phyloP scores from a whole-genome alignment of 2,329 filamentous ascomycete genomes.

The Lachnum nothofagi region DNA sequence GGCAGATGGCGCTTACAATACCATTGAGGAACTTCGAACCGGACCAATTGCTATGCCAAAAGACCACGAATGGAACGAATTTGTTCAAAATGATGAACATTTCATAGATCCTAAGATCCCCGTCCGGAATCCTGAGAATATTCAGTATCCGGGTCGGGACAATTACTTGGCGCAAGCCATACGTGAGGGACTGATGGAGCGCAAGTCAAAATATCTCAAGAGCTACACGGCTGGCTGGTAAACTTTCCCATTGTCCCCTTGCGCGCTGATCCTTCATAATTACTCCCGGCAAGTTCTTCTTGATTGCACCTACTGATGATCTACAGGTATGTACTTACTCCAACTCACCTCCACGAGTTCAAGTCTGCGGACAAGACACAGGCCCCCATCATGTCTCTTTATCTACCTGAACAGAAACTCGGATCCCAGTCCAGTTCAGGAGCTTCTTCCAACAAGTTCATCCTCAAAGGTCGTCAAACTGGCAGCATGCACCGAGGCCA shows the following conservation, averaged over 20 bases:
- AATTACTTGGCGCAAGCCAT: conserved; percentile 78
- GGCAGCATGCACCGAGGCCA: conserved; percentile 83
- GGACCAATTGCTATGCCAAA: conserved; percentile 91
- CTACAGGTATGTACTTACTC: conserved; percentile 83
- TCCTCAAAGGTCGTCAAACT: conserved; percentile 92
- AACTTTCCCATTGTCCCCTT: conserved; percentile 33
- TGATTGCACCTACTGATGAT: conserved; percentile 1
- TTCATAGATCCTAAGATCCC: conserved; percentile 82
- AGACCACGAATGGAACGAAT: conserved; percentile 84
- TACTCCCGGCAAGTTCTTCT: not conserved
- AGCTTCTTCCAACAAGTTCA: conserved; percentile 92
- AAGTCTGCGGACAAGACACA: conserved; percentile 94
- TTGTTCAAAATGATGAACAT: conserved; percentile 70
- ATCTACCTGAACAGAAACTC: conserved; percentile 89
- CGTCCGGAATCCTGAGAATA: conserved; percentile 71
- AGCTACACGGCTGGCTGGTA: conserved; percentile 70
- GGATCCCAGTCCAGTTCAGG: conserved; percentile 80
- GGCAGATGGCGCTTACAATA: conserved; percentile 71
- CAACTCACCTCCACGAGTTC: conserved; percentile 97
- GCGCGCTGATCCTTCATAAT: not conserved
- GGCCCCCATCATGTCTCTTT: conserved; percentile 92
- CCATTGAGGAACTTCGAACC: conserved; percentile 73
- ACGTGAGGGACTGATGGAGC: conserved; percentile 82
- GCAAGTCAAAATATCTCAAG: conserved; percentile 98
- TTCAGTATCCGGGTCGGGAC: conserved; percentile 86